phyloP scores from a whole-genome alignment of 2,329 filamentous ascomycete species.

The Calycina marina region DNA sequence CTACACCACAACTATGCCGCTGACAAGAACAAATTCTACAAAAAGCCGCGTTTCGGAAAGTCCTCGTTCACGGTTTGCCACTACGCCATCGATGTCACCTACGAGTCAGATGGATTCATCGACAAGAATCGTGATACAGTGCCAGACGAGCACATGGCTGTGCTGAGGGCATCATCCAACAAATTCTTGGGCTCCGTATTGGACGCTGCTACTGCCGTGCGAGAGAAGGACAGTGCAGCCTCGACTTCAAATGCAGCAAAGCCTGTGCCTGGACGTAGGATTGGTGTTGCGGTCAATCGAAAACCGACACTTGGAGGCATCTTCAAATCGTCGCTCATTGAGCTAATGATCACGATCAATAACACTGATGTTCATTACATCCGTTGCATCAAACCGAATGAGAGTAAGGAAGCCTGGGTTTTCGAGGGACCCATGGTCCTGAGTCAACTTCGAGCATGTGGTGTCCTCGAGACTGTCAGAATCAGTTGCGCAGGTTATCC shows the following conservation, averaged over 20 bases:
- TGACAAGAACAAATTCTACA: conserved; percentile 94
- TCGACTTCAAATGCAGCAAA: conserved; percentile 59
- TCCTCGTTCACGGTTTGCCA: conserved; percentile 96
- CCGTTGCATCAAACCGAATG: conserved; percentile 96
- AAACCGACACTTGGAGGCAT: conserved; percentile 97
- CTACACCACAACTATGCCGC: conserved; percentile 83
- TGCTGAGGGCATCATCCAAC: conserved; percentile 74
- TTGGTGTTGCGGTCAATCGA: conserved; percentile 81
- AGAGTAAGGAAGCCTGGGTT: conserved; percentile 91
- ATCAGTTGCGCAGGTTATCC: conserved; percentile 97
- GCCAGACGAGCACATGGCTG: conserved; percentile 93
- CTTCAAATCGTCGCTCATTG: conserved; percentile 95
- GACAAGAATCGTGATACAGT: conserved; percentile 99
- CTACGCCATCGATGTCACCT: conserved; percentile 95
- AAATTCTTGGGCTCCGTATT: conserved; percentile 73
- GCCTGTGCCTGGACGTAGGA: conserved; percentile 67
- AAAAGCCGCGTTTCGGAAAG: conserved; percentile 96
- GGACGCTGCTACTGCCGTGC: conserved; percentile 69
- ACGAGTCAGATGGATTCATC: conserved; percentile 97
- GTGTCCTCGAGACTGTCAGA: conserved; percentile 94
- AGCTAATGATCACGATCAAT: conserved; percentile 96
- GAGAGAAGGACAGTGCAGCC: conserved; percentile 71
- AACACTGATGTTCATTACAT: conserved; percentile 98
- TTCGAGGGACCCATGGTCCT: conserved; percentile 99
- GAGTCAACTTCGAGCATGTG: conserved; percentile 90